A percentile compares a stretch with the other conserved stretches of the same genome.
These are phyloP conservation scores for Fusarium sp. DNA, from an alignment of 2,329 filamentous ascomycete species.

Conservation along the genomic window DNA sequence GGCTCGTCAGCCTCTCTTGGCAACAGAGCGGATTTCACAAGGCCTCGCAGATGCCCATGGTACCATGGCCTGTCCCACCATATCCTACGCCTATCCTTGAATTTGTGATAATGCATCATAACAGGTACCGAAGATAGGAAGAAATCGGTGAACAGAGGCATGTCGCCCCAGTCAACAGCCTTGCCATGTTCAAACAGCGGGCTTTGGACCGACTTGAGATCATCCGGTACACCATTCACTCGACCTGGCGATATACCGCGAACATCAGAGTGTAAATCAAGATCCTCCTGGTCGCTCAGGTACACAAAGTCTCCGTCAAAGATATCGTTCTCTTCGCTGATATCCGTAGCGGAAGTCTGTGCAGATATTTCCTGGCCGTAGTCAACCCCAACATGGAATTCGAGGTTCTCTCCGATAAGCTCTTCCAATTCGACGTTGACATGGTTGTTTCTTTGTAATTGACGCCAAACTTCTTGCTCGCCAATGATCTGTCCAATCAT, in stretches of 20 bases:
- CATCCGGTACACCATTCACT: background rate
- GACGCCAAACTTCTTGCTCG: slow-evolving; percentile 9
- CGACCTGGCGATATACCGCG: background rate
- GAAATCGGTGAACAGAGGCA: slow-evolving; percentile 6
- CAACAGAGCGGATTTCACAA: background rate
- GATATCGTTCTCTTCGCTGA: background rate
- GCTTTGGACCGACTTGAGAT: background rate
- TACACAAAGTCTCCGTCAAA: background rate
- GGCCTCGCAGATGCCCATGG: background rate
- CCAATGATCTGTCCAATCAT: background rate
- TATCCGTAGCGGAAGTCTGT: background rate
- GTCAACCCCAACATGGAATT: background rate
- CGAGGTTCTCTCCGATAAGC: background rate
- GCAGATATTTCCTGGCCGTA: background rate
- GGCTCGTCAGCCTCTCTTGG: background rate
- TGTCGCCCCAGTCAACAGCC: background rate
- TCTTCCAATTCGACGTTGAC: accelerated
- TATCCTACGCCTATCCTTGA: background rate
- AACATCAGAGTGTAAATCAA: background rate
- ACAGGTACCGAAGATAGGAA: background rate
- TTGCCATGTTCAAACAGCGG: background rate
- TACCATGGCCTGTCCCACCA: slow-evolving; percentile 21
- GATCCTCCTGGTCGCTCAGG: background rate
- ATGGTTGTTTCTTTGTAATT: background rate
- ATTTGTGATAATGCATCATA: background rate